Evolutionary conservation across 345 rosid species (phyloP), one percentile per base, ranked within the genome.

Genomic region (Acer saccharum): DNA sequence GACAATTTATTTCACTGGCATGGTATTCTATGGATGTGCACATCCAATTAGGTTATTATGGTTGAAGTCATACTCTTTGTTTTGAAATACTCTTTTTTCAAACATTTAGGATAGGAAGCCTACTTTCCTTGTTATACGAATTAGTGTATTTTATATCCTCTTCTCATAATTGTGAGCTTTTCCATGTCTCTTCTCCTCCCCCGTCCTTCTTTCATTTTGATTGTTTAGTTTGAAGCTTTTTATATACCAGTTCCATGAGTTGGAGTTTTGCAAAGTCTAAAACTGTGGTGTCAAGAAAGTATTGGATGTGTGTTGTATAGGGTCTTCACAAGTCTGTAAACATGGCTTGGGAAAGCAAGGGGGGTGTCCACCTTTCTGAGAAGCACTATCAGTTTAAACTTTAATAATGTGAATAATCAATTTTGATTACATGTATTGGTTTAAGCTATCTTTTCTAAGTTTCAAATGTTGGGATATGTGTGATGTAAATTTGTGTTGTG

Each of bases 361-460:
- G 10, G 46, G 46, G 11, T 43, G 10, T 43, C 46, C 46, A 43
- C 46, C 11, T 43, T 43, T 43, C 46, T 43, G 2, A 43, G 8
- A 17, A 25, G 44, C 44, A 48, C 6, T 75, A 65, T 65, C 32
- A 20, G 75, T n/a, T 25, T 25, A 25, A 25, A 25, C 2, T 25
- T 60, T 39, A 14, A n/a, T 75, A 16, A 52, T 65, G 71, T 29
- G 65, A 35, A n/a, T 52, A 48, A 63, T 63, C 60, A 48, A 63
- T 74, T 44, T 63, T 74, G 60, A 63, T 1, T 14, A 63, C 27
- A 65, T 65, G 43, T 43, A 44, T 65, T 11, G 64, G 29, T 66
- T 64, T 27, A 69, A 35, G 69, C n/a, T 55, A 23, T 64, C 48
- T 17, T 74, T 74, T 46, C 61, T 23, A 27, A 73, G 29, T 48